These are phyloP conservation scores for Clavariopsis aquatica DNA, from an alignment of 495 filamentous ascomycete genomes.

Conservation along the genomic window DNA sequence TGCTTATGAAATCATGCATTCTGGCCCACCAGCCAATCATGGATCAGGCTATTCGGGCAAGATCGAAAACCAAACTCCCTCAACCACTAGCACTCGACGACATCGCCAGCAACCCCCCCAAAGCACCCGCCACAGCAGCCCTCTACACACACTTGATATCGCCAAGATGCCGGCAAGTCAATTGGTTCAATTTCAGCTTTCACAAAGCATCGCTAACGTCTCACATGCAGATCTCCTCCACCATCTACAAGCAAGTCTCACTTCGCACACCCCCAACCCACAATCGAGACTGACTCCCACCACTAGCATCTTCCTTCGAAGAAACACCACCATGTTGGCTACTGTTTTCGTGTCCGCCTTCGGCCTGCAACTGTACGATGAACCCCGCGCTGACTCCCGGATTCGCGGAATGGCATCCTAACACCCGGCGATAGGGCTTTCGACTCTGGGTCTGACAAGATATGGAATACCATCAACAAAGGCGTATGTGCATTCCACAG, in stretches of 20 bases:
- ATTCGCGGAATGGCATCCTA: constrained; percentile 16
- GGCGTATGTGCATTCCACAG: constrained; percentile 64
- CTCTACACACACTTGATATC: constrained; percentile 1
- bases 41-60: background rate
- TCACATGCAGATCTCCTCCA: constrained; percentile 54
- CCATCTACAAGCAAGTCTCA: constrained; percentile 80
- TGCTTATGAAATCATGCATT: background rate
- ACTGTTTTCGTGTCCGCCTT: constrained; percentile 85
- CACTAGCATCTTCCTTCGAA: constrained; percentile 76
- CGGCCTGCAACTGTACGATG: constrained; percentile 83
- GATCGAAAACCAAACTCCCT: background rate
- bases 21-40: constrained; percentile 6
- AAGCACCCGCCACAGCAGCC: constrained; percentile 9
- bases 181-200: constrained; percentile 12
- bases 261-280: constrained; percentile 11
- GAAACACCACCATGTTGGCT: constrained; percentile 82
- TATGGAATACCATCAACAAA: constrained; percentile 88
- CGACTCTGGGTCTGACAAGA: constrained; percentile 70
- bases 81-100: constrained; percentile 5
- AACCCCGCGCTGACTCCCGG: background rate
- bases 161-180: constrained; percentile 57
- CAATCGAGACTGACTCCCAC: constrained; percentile 37
- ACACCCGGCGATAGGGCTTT: constrained; percentile 60
- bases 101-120: constrained; percentile 11
- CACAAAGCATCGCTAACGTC: constrained; percentile 39